Percentiles rank a stretch among this genome's conserved stretches.
These are phyloP conservation scores for Bryoglossum gracile DNA, from an alignment of 495 filamentous ascomycete genomes.

Conservation along the genomic window DNA sequence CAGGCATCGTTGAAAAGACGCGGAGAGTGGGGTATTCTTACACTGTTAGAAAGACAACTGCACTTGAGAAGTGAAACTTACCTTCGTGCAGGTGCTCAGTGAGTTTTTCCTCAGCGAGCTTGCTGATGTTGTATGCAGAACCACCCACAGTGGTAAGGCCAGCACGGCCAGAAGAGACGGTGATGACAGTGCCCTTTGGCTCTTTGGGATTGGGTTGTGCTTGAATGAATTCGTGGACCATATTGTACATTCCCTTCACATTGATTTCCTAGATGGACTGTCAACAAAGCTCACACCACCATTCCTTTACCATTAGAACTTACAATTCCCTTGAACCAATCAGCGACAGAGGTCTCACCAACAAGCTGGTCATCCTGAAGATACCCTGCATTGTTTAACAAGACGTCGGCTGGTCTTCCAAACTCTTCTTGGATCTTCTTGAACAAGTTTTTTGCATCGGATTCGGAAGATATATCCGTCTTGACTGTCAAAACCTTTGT, in stretches of 20 bases:
- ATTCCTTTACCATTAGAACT: background rate
- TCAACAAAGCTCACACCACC: background rate
- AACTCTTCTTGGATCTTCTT: slow-evolving; percentile 28
- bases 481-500: slow-evolving; percentile 26
- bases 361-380: background rate
- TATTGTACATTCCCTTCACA: slow-evolving; percentile 32
- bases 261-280: slow-evolving; percentile 27
- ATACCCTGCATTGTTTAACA: slow-evolving; percentile 35
- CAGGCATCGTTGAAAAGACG: slow-evolving; percentile 33
- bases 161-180: slow-evolving; percentile 15
- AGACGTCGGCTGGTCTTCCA: slow-evolving; percentile 31
- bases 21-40: slow-evolving; percentile 27
- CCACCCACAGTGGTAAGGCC: slow-evolving; percentile 24
- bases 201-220: slow-evolving; percentile 19
- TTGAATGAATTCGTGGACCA: slow-evolving; percentile 32
- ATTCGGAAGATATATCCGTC: slow-evolving; percentile 28
- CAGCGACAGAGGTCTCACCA: background rate
- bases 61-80: background rate
- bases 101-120: slow-evolving; percentile 31
- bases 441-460: slow-evolving; percentile 29
- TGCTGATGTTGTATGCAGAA: slow-evolving; percentile 31
- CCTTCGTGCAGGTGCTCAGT: slow-evolving; percentile 31
- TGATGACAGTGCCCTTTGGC: slow-evolving; percentile 25
- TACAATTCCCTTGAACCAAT: slow-evolving; percentile 5
- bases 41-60: background rate